Evolutionary conservation across 805 yeast species (phyloP).

Genomic region (Ascoidea asiatica): DNA sequence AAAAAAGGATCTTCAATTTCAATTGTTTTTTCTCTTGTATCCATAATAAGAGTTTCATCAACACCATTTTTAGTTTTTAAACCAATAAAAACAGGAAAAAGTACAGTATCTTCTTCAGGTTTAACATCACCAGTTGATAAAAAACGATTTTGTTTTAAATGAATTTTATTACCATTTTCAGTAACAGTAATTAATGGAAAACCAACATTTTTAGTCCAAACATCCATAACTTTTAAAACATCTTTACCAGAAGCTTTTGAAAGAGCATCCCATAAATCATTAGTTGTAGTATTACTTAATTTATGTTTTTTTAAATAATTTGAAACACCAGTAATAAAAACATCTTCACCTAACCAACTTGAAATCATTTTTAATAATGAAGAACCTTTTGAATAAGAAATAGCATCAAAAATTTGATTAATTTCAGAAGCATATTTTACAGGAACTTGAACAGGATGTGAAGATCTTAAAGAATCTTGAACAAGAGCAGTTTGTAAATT

Average conservation of each 20-base stretch:
- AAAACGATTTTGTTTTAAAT: constrained; percentile 59
- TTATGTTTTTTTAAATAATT: constrained; percentile 62
- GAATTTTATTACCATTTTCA: constrained; percentile 38
- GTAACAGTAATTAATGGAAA: constrained; percentile 60
- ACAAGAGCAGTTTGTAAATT: constrained; percentile 62
- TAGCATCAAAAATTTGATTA: constrained; percentile 76
- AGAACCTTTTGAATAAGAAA: constrained; percentile 74
- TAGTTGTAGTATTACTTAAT: constrained; percentile 66
- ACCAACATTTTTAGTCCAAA: constrained; percentile 72
- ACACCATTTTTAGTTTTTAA: constrained; percentile 43
- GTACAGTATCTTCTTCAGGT: constrained; percentile 55
- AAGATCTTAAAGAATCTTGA: constrained; percentile 68
- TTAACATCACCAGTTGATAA: constrained; percentile 67
- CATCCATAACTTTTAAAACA: constrained; percentile 59
- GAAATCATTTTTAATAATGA: constrained; percentile 70
- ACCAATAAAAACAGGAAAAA: constrained; percentile 63
- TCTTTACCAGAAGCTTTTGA: constrained; percentile 60
- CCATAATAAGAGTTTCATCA: constrained; percentile 45
- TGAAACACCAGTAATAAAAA: constrained; percentile 68
- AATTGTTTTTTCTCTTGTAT: constrained; percentile 32
- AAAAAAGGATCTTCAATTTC: constrained; percentile 31
- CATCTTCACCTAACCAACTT: constrained; percentile 67
- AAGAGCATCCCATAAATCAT: constrained; percentile 66
- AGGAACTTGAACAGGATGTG: constrained; percentile 80
- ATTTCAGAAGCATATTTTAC: constrained; percentile 67